Percentiles rank a stretch among this genome's conserved stretches.
These are phyloP conservation scores for Carpinus fangiana DNA, from an alignment of 306 rosid genomes.

Conservation along the genomic window DNA sequence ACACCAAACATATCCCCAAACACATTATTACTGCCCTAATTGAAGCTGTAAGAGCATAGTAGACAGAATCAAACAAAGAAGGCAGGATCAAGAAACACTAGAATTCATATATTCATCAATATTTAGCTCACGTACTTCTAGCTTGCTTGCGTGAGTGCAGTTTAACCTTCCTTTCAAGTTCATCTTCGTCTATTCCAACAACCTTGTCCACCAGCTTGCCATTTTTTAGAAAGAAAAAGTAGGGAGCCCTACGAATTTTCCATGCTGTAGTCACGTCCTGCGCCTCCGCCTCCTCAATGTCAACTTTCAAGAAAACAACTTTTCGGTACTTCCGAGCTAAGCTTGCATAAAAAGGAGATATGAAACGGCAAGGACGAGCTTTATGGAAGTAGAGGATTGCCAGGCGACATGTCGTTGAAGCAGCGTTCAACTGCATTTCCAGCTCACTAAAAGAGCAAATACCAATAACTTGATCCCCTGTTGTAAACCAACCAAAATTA, in stretches of 20 bases:
- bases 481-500: constrained; percentile 16
- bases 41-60: neutral
- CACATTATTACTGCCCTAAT: neutral
- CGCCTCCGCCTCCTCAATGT: constrained; percentile 59
- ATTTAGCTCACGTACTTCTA: constrained; percentile 34
- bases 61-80: constrained; percentile 19
- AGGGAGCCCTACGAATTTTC: constrained; percentile 72
- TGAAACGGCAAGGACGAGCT: constrained; percentile 70
- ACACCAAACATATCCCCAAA: no score
- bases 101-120: constrained; percentile 12
- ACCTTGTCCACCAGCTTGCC: constrained; percentile 67
- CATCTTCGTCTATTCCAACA: constrained; percentile 60
- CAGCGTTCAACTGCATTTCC: constrained; percentile 61
- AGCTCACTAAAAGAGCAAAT: constrained; percentile 56
- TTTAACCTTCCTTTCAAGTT: constrained; percentile 61
- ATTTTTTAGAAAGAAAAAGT: constrained; percentile 65
- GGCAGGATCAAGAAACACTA: neutral
- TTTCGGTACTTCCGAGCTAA: constrained; percentile 73
- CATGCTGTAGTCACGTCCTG: constrained; percentile 60
- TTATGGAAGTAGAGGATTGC: constrained; percentile 60
- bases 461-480: constrained; percentile 64
- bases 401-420: constrained; percentile 64
- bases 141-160: constrained; percentile 39
- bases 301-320: constrained; percentile 65
- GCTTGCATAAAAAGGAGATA: constrained; percentile 65